Base-by-base conservation (phyloP, 106 monocot species). In the Phalaenopsis aphrodite region DNA sequence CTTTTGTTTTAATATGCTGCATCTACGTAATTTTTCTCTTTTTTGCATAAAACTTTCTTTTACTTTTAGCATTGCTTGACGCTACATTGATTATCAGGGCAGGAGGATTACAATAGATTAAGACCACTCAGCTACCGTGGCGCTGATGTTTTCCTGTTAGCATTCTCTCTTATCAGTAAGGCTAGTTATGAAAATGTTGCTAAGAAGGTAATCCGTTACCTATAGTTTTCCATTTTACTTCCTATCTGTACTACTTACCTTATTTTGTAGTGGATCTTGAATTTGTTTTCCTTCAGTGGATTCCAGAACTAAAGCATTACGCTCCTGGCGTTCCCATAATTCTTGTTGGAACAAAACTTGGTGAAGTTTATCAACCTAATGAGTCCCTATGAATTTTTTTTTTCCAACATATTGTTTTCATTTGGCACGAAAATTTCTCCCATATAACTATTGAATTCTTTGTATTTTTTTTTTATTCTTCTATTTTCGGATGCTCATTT, bases 321-420 rank as follows among this genome's bases (percentile, higher is more conserved):
- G 87, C 87, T 30, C 87, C 87, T 73, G 79, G 84, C n/a, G 84
- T 87, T 47, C 87, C 87, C 4, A 82, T 87, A 67, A 47, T 87
- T 79, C 87, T 87, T 57, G 87, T 87, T 65, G 87, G 87, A 49
- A 84, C 87, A 79, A 87, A 87, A 64, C 84, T 87, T 55, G 87
- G 87, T 87, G 79, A 52, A 43, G 55, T 45, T 48, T 41, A 42
- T 42, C 12, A 52, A 52, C 52, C 52, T 52, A 52, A 2, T 52
- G 14, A 52, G 41, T 12, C 39, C 11, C 39, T 14, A 71, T 71
- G 1, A 71, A 56, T 58, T 19, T 15, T 52, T n/a, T n/a, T 69
- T 42, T 77, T 81, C 67, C 43, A 14, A 39, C 19, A 38, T 81
- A 39, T 41, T 71, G 36, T 71, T 15, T 39, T n/a, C n/a, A 3